A percentile compares a stretch with the other conserved stretches of the same genome.
Evolutionary conservation across 2,329 filamentous ascomycete genomes (phyloP).

Genomic region (Pseudocercospora cruenta): DNA sequence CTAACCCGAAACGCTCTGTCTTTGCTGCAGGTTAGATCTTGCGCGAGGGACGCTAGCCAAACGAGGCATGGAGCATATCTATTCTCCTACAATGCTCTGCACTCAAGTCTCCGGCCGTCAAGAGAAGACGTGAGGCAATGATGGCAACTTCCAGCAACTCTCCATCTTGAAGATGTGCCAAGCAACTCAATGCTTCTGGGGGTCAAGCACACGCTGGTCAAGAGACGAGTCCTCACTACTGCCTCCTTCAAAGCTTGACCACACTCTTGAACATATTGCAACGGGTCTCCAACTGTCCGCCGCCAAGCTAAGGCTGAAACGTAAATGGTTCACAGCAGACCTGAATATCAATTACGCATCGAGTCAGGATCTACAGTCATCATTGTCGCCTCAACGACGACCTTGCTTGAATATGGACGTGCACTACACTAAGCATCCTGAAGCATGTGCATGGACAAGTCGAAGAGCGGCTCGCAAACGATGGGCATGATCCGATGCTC

Average conservation of each 20-base stretch:
- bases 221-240: background rate
- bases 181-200: background rate
- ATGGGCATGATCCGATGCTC: background rate
- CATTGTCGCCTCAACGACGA: slow-evolving; percentile 3
- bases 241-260: background rate
- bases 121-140: background rate
- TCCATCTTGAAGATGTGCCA: background rate
- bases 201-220: background rate
- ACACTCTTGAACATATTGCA: background rate
- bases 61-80: background rate
- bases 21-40: slow-evolving; percentile 4
- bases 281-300: slow-evolving; percentile 17
- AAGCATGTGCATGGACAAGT: background rate
- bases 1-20: background rate
- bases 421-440: background rate
- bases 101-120: background rate
- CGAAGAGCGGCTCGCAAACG: background rate
- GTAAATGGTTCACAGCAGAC: slow-evolving; percentile 6
- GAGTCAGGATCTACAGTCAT: slow-evolving; percentile 12
- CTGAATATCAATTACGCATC: slow-evolving; percentile 6
- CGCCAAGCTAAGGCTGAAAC: slow-evolving; percentile 12
- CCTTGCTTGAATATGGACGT: background rate
- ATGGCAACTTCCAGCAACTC: background rate
- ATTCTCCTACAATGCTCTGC: background rate
- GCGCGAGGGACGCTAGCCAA: background rate